Evolutionary conservation across 2,329 filamentous ascomycete genomes (phyloP), one percentile per base, ranked within the genome.

Genomic region (Lasiodiplodia sp.): DNA sequence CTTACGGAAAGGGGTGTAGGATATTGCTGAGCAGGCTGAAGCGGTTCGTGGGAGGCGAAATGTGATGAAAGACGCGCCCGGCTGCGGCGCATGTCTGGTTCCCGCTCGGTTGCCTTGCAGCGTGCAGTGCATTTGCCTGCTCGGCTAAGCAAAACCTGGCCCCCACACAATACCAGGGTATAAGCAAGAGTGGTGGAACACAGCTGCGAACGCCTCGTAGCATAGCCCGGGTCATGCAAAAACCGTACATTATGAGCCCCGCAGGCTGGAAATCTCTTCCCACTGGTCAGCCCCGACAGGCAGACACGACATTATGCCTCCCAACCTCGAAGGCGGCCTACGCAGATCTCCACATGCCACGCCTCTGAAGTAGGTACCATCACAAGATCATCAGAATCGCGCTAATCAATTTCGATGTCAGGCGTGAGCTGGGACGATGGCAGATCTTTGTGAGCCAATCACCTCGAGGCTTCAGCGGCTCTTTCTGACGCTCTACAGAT

Each of bases 401-500:
- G 37, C 57, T 60, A 47, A 60, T 16, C 6, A 21, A 11, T 34
- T 44, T 31, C n/a, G 2, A n/a, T 7, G 7, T 31, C 49, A 68
- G 66, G 21, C 66, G 56, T 18, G 57, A 68, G 40, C 66, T 68
- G 18, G 58, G 58, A 34, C 38, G 34, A n/a, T 68, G 66, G 66
- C 66, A 68, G 47, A 68, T 68, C n/a, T 68, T 68, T 34, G 66
- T 68, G n/a, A 44, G 66, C 8, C 34, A 55, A 37, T 18, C 14
- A 4, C 2, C 16, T 18, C 16, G n/a, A 10, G 25, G 34, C 12
- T 16, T 38, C 18, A 25, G 3, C 16, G 21, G 18, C 12, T n/a
- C 4, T 14, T 28, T 21, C 23, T 56, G 3, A 66, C 34, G n/a
- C 2, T 47, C 25, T 44, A 14, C 66, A 79, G 77, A 78, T 80